Percentiles rank a stretch among this genome's conserved stretches.
These are phyloP conservation scores for Draba incana DNA, from an alignment of 345 rosid species.

Conservation along the genomic window DNA sequence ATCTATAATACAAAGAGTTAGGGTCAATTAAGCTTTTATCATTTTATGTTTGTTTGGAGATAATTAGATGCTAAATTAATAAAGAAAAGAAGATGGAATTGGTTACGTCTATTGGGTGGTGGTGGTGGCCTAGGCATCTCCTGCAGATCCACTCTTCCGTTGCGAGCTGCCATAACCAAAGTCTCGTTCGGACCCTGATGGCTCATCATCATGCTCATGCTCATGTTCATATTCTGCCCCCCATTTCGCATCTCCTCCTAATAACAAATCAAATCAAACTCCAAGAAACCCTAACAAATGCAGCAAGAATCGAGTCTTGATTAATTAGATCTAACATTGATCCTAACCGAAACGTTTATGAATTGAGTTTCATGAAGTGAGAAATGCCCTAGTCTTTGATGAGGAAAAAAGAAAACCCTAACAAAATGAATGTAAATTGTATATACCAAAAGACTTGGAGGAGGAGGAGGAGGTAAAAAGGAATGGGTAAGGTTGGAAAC, in stretches of 20 bases:
- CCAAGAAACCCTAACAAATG: conserved; percentile 17
- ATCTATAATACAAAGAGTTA: not conserved
- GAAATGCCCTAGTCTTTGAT: not conserved
- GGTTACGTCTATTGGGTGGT: conserved; percentile 74
- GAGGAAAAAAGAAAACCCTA: not conserved
- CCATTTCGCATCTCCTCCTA: conserved; percentile 82
- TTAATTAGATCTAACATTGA: conserved; percentile 16
- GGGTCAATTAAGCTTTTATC: conserved; percentile 18
- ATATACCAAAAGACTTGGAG: conserved; percentile 31
- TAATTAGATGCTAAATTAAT: not conserved
- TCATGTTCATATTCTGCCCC: conserved; percentile 60
- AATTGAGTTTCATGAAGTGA: conserved; percentile 5
- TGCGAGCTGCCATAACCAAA: conserved; percentile 46
- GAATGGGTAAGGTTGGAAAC: conserved; percentile 69
- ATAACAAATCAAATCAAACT: not conserved
- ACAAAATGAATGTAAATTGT: not conserved
- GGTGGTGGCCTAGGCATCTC: conserved; percentile 77
- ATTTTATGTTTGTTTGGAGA: not conserved
- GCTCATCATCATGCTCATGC: conserved; percentile 54
- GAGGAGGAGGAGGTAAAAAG: conserved; percentile 59
- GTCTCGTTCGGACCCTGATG: conserved; percentile 54
- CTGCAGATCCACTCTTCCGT: conserved; percentile 44
- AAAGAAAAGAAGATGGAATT: conserved; percentile 24
- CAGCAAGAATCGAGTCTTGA: not conserved
- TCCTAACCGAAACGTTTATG: conserved; percentile 9